Evolutionary conservation across 176 grass and related monocot genomes (phyloP), one percentile per base, ranked within the genome.

Genomic region (Triticum dicoccoides): DNA sequence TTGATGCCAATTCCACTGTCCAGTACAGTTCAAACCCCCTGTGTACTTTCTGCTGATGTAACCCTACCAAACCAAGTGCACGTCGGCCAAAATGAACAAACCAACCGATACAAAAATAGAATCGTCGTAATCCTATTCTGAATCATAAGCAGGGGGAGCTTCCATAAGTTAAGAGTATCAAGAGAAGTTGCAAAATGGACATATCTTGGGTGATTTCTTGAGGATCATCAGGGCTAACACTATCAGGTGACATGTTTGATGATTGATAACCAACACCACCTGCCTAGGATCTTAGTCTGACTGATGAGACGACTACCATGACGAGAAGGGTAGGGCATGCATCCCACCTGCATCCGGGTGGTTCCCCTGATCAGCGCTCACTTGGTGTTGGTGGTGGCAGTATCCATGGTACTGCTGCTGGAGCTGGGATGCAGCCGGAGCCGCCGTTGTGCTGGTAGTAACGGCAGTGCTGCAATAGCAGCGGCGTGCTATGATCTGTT

Each of bases 391-490:
- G 54, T 59, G 54, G 45, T 76, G 73, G 83, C 87, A 93, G 54
- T 93, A 85, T 27, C 86, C 82, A 42, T 92, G 91, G 73, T 92
- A 92, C 34, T 93, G 87, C 8, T 92, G 87, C 11, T 85, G 79
- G 8, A 76, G 14, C 64, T 84, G 80, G 1, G 84, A 17, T 27
- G 81, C 66, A 20, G 62, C 45, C 24, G 81, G 78, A 54, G 62
- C 56, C 15, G 81, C 72, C 18, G 35, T 35, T 21, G 67, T 17
- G 45, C 80, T 75, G 37, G 77, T 35, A 72, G 77, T 41, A 51
- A 80, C 32, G 73, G 81, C 69, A 61, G 35, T 11, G 44, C n/a
- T 3, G 39, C 10, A 2, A 32, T 5, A 23, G 85, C 47, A 39
- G 37, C 41, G 85, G 78, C 24, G 85, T 82, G 83, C 5, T 70